A percentile compares a stretch with the other conserved stretches of the same genome.
Evolutionary conservation across 305 asterid genomes (phyloP).

Genomic region (Fraxinus paxiana): DNA sequence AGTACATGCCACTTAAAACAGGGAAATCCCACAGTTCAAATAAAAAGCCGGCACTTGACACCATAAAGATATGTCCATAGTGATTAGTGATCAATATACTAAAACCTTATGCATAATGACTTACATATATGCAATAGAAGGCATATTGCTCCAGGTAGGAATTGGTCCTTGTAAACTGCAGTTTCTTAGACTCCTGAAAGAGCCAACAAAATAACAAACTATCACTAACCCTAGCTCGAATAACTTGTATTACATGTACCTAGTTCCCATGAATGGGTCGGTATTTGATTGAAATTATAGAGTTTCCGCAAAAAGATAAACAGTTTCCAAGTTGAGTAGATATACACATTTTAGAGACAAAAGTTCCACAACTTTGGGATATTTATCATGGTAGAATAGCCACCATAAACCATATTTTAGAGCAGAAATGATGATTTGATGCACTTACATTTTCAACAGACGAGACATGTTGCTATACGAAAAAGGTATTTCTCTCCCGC

Average conservation of each 20-base stretch:
- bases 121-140: constrained; percentile 70
- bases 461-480: constrained; percentile 68
- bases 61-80: not conserved
- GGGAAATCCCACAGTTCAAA: not conserved
- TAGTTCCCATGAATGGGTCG: not conserved
- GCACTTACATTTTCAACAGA: constrained; percentile 80
- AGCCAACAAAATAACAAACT: constrained; percentile 19
- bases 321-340: not conserved
- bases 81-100: not conserved
- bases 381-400: not conserved
- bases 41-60: not conserved
- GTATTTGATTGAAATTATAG: constrained; percentile 2
- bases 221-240: constrained; percentile 11
- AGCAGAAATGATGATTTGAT: constrained; percentile 18
- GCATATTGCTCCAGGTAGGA: constrained; percentile 74
- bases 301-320: not conserved
- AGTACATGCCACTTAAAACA: not conserved
- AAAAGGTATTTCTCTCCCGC: constrained; percentile 64
- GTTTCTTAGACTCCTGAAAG: constrained; percentile 92
- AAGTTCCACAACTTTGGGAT: not conserved
- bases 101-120: constrained; percentile 20
- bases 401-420: not conserved
- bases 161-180: constrained; percentile 81
- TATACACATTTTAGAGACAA: not conserved
- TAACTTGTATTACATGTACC: not conserved